Evolutionary conservation across 441 rosid species (phyloP), one percentile per base, ranked within the genome.

Genomic region (Erodium moschatum): DNA sequence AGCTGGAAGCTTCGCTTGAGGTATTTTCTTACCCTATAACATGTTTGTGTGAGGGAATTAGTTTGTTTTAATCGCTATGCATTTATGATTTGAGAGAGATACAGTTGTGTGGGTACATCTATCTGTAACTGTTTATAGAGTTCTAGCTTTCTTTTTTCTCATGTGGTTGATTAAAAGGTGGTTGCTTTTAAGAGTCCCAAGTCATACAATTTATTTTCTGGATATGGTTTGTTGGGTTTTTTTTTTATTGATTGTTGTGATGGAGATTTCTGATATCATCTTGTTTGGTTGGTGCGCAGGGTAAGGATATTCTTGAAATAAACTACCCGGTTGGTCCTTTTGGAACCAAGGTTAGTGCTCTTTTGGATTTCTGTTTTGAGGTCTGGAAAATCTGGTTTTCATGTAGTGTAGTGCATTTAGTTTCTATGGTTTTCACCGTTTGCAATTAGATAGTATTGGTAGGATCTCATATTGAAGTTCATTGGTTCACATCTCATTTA

Each of bases 261-360:
- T 33, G 38, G 38, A 33, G 38, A 3, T 3, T 58, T 58, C 27
- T 58, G 29, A 58, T 58, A 16, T 58, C 12, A 58, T 8, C 29
- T 6, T 11, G 24, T 62, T 62, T 8, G 10, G 13, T 24, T 20
- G 20, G 10, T 20, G 27, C 50, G 27, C 50, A 68, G 71, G 71
- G 71, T 16, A 68, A 31, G 65, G 50, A 68, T 10, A 1, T 69
- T 69, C 72, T 35, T 0, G 66, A 69, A 3, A 69, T 69, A 15
- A 13, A 69, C 56, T 13, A 6, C 15, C 72, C 66, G 0, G 66
- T 6, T 6, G 72, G 56, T 60, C 24, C 16, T 11, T 64, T 38
- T 12, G 21, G 5, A 31, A 64, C 27, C 60, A 64, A 60, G 9
- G 72, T 64, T 50, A 67, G 70, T 2, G 13, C 10, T 42, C 50